Evolutionary conservation across 768 basidiomycete genomes (phyloP).

Genomic region (Psilocybe sp.): DNA sequence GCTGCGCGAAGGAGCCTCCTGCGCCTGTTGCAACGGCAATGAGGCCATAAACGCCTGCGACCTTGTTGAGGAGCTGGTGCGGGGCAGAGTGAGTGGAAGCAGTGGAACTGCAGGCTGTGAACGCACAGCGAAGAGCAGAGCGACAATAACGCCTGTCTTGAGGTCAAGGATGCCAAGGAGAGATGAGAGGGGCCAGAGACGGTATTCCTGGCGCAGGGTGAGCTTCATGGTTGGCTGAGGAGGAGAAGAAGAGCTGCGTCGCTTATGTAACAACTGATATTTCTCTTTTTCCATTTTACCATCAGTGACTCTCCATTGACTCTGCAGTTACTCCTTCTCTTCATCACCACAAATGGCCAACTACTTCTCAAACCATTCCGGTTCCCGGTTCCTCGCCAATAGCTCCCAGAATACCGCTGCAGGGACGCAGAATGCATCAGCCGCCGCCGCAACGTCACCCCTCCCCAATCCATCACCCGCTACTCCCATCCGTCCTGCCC

Average conservation of each 20-base stretch:
- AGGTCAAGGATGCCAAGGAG: conserved; percentile 89
- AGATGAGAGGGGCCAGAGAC: conserved; percentile 77
- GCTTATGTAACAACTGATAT: conserved; percentile 27
- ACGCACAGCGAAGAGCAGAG: conserved; percentile 86
- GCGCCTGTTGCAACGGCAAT: conserved; percentile 88
- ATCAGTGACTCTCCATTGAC: conserved; percentile 3
- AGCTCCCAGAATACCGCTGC: conserved; percentile 12
- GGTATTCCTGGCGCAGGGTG: conserved; percentile 79
- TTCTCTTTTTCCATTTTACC: conserved; percentile 20
- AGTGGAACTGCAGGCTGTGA: background rate
- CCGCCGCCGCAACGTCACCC: conserved; percentile 20
- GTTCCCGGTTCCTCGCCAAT: conserved; percentile 67
- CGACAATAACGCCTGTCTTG: conserved; percentile 89
- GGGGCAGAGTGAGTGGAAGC: conserved; percentile 4
- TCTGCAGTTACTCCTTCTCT: background rate
- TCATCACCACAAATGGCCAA: conserved; percentile 47
- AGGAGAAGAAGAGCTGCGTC: conserved; percentile 18
- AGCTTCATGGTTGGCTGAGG: conserved; percentile 59
- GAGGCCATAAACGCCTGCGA: conserved; percentile 94
- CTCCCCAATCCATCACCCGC: conserved; percentile 19
- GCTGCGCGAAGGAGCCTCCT: conserved; percentile 90
- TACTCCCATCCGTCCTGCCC: conserved; percentile 31
- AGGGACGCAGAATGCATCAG: conserved; percentile 21
- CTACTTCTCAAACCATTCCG: conserved; percentile 84
- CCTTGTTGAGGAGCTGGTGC: conserved; percentile 87